phyloP scores from a whole-genome alignment of 305 asterid genomes.

The Fraxinus paxiana region DNA sequence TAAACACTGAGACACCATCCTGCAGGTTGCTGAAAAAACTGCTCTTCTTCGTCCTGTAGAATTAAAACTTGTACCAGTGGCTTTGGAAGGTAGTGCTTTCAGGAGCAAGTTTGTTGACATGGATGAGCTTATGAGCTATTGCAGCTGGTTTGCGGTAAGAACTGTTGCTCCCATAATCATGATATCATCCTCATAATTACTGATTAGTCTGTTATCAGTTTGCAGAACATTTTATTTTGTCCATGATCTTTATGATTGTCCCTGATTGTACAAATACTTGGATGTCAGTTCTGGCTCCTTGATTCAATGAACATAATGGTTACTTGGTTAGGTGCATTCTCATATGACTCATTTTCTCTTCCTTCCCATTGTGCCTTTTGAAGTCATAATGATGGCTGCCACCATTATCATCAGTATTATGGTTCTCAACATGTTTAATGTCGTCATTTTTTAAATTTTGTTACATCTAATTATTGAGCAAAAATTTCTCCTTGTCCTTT shows the following conservation, averaged over 20 bases:
- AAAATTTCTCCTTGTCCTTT: slow-evolving; percentile 1
- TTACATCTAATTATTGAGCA: slow-evolving; percentile 6
- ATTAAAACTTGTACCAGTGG: slow-evolving; percentile 72
- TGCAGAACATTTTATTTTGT: slow-evolving; percentile 15
- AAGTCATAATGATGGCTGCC: neutral
- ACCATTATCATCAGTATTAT: slow-evolving; percentile 8
- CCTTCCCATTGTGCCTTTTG: slow-evolving; percentile 5
- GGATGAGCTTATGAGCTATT: slow-evolving; percentile 94
- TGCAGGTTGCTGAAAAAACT: slow-evolving; percentile 96
- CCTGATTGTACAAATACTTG: neutral
- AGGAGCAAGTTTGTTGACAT: slow-evolving; percentile 77
- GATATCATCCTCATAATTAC: slow-evolving; percentile 14
- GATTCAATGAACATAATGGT: neutral
- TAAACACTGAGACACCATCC: neutral
- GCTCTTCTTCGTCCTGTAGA: slow-evolving; percentile 91
- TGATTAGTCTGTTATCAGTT: too few relatives aligned
- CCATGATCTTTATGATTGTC: slow-evolving; percentile 15
- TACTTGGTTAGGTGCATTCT: slow-evolving; percentile 9
- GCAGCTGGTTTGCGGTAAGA: slow-evolving; percentile 99
- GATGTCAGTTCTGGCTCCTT: slow-evolving; percentile 11
- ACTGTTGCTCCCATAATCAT: slow-evolving; percentile 19
- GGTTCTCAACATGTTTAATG: neutral
- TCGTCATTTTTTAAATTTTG: neutral
- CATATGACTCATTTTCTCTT: slow-evolving; percentile 10
- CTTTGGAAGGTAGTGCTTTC: slow-evolving; percentile 94